These are phyloP conservation scores for Coemansia sp. DNA, from an alignment of 192 early-diverging fungal genomes.

Conservation along the genomic window DNA sequence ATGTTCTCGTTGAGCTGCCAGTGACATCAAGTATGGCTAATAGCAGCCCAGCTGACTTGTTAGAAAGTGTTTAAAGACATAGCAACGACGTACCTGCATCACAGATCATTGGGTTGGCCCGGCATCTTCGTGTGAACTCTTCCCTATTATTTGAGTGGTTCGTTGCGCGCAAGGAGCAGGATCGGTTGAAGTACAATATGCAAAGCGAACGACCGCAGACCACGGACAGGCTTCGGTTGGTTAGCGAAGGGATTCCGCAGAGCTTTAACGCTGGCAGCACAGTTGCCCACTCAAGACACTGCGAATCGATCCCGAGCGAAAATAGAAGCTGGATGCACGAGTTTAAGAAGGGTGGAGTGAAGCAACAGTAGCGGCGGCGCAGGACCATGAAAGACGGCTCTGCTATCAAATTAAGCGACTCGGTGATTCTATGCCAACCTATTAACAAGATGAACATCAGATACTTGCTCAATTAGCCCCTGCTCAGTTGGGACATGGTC, in stretches of 20 bases:
- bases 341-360: not conserved
- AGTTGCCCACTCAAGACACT: not conserved
- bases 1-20: not conserved
- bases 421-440: not conserved
- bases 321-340: not conserved
- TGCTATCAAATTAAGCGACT: not conserved
- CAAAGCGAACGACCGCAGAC: not conserved
- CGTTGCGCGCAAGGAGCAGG: not conserved
- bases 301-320: not conserved
- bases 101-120: not conserved
- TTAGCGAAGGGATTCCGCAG: not conserved
- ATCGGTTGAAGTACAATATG: not conserved
- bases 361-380: not conserved
- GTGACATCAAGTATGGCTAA: not conserved
- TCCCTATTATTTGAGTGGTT: not conserved
- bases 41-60: not conserved
- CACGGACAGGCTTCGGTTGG: not conserved
- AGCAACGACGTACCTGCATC: not conserved
- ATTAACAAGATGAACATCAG: constrained; percentile 11
- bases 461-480: constrained; percentile 14
- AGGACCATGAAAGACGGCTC: not conserved
- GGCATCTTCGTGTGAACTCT: not conserved
- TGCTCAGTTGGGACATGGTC: too few species aligned
- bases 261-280: not conserved
- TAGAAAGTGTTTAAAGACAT: not conserved